Percentiles rank a stretch among this genome's conserved stretches.
phyloP scores from a whole-genome alignment of 2,329 filamentous ascomycete species.

The Dothidotthia symphoricarpi region DNA sequence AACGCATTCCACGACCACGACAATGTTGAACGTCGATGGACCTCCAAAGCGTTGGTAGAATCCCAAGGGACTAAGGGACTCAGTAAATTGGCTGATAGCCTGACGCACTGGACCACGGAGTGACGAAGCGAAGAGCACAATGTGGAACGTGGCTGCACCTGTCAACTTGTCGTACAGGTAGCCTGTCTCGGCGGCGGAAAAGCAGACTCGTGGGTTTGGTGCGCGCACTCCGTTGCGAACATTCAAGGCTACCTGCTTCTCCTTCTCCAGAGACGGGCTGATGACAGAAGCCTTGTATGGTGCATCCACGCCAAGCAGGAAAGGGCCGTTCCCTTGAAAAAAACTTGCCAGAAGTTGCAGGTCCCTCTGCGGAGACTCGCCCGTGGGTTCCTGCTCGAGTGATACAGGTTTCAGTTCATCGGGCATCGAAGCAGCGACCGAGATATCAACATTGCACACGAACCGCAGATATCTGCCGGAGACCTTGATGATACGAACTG shows the following conservation, averaged over 20 bases:
- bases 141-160: constrained; percentile 27
- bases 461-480: constrained; percentile 23
- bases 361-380: too few species aligned
- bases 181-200: too few species aligned
- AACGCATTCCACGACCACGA: constrained; percentile 28
- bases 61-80: constrained; percentile 11
- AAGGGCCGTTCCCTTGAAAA: too few species aligned
- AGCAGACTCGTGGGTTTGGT: constrained; percentile 33
- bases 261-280: too few species aligned
- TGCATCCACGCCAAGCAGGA: too few species aligned
- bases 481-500: constrained; percentile 18
- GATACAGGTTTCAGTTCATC: background rate
- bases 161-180: constrained; percentile 36
- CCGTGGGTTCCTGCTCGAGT: background rate
- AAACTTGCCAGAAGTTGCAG: too few species aligned
- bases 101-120: constrained; percentile 16
- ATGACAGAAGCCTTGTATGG: too few species aligned
- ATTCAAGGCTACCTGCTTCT: too few species aligned
- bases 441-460: constrained; percentile 17
- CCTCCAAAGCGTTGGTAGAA: constrained; percentile 31
- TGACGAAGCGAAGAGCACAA: constrained; percentile 28
- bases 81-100: constrained; percentile 8
- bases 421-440: constrained; percentile 8
- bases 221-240: constrained; percentile 32
- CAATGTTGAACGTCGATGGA: constrained; percentile 25